phyloP scores from a whole-genome alignment of 768 basidiomycete species.

The Hydnum rufescens region DNA sequence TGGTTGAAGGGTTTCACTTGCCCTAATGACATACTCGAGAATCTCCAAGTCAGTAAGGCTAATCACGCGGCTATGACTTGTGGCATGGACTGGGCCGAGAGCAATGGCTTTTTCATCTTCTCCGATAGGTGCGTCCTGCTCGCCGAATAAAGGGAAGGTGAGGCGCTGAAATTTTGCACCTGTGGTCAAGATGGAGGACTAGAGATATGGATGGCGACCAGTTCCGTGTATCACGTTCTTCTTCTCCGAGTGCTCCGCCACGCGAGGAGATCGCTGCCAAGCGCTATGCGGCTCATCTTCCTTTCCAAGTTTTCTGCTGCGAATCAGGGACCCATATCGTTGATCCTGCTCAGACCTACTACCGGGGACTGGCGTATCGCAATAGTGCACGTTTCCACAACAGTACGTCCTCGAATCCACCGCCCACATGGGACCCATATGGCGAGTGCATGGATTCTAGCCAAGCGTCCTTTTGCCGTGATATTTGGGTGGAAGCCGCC shows the following conservation, averaged over 20 bases:
- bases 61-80: conserved; percentile 98
- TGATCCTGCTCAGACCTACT: conserved; percentile 91
- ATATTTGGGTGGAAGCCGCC: conserved; percentile 86
- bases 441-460: conserved; percentile 85
- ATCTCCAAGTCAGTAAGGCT: conserved; percentile 68
- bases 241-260: conserved; percentile 79
- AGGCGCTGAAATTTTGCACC: no score
- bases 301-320: conserved; percentile 98
- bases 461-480: conserved; percentile 96
- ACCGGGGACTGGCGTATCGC: conserved; percentile 72
- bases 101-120: conserved; percentile 93
- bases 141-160: background rate
- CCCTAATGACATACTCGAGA: conserved; percentile 94
- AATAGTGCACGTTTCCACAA: conserved; percentile 70
- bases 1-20: conserved; percentile 99
- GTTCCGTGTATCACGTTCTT: conserved; percentile 91
- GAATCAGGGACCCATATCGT: conserved; percentile 95
- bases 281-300: conserved; percentile 79
- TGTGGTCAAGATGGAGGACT: conserved; percentile 70
- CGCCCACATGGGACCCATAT: conserved; percentile 43
- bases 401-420: conserved; percentile 28
- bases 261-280: conserved; percentile 63
- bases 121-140: conserved; percentile 53
- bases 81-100: conserved; percentile 99
- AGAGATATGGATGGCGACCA: conserved; percentile 96